These are phyloP conservation scores for Plasmodium fragile DNA, from an alignment of 169 alveolate species.

Conservation along the genomic window DNA sequence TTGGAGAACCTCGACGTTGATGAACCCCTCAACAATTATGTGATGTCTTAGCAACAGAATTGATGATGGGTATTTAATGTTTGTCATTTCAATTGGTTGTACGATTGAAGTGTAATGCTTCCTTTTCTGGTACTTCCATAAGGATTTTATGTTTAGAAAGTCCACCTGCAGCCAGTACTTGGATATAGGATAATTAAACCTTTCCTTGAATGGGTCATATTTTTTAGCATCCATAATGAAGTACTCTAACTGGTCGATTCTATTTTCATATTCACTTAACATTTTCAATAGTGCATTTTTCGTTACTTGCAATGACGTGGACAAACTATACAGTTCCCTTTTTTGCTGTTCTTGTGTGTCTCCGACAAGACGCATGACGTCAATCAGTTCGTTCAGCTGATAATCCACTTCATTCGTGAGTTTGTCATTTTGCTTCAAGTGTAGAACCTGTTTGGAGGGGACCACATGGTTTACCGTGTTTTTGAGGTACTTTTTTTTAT, in stretches of 20 bases:
- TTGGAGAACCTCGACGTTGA: slow-evolving; percentile 30
- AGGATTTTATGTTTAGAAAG: slow-evolving; percentile 26
- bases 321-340: slow-evolving; percentile 1
- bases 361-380: slow-evolving; percentile 15
- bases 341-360: slow-evolving; percentile 47
- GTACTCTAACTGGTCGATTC: slow-evolving; percentile 72
- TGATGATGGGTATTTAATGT: slow-evolving; percentile 27
- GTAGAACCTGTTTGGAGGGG: slow-evolving; percentile 18
- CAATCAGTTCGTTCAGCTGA: slow-evolving; percentile 38
- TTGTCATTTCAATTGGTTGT: slow-evolving; percentile 18
- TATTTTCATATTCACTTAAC: slow-evolving; percentile 72
- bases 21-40: slow-evolving; percentile 43
- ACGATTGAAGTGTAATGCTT: slow-evolving; percentile 35
- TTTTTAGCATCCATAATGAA: slow-evolving; percentile 48
- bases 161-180: slow-evolving; percentile 72
- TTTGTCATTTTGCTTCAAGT: slow-evolving; percentile 20
- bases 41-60: slow-evolving; percentile 53
- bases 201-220: slow-evolving; percentile 72
- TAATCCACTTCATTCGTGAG: slow-evolving; percentile 40
- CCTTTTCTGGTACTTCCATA: slow-evolving; percentile 50
- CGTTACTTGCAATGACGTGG: slow-evolving; percentile 37
- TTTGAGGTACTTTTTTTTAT: background rate
- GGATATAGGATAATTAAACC: slow-evolving; percentile 61
- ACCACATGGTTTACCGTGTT: background rate
- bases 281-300: slow-evolving; percentile 63